A percentile compares a stretch with the other conserved stretches of the same genome.
phyloP scores from a whole-genome alignment of 768 basidiomycete species.

The Tricholoma sp. region DNA sequence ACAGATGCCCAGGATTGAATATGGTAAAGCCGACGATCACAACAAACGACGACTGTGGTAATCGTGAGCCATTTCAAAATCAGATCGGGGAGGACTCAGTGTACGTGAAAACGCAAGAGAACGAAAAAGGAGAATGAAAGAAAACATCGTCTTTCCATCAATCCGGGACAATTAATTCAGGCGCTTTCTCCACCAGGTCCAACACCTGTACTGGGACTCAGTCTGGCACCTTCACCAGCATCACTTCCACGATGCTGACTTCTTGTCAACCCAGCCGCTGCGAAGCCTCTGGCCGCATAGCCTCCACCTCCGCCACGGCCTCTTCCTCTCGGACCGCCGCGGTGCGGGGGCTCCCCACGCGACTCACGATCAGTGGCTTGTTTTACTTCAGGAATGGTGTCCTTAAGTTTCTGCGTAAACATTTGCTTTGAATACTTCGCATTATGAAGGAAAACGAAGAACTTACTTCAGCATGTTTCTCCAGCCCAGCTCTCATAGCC shows the following conservation, averaged over 20 bases:
- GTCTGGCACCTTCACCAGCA: neutral
- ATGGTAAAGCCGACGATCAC: neutral
- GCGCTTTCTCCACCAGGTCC: constrained; percentile 1
- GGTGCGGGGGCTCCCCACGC: constrained; percentile 30
- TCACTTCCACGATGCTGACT: neutral
- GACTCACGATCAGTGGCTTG: constrained; percentile 60
- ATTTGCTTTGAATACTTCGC: neutral
- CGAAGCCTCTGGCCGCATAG: constrained; percentile 4
- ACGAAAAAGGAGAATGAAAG: neutral
- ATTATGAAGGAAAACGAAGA: neutral
- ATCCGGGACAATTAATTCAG: neutral
- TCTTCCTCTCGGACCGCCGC: constrained; percentile 22
- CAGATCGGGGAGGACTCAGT: neutral
- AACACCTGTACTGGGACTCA: neutral
- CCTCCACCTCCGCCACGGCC: constrained; percentile 27
- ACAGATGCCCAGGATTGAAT: neutral
- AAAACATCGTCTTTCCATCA: neutral
- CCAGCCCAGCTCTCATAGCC: constrained; percentile 73
- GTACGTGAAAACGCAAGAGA: neutral
- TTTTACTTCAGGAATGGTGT: constrained; percentile 58
- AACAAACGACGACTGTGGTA: neutral
- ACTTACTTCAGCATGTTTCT: constrained; percentile 67
- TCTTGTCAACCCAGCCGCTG: constrained; percentile 1
- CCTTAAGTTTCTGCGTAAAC: constrained; percentile 61
- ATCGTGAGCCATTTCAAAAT: neutral